A percentile compares a stretch with the other conserved stretches of the same genome.
Evolutionary conservation across 129 eudicot species (phyloP).

Genomic region (Flaveria trinervia): DNA sequence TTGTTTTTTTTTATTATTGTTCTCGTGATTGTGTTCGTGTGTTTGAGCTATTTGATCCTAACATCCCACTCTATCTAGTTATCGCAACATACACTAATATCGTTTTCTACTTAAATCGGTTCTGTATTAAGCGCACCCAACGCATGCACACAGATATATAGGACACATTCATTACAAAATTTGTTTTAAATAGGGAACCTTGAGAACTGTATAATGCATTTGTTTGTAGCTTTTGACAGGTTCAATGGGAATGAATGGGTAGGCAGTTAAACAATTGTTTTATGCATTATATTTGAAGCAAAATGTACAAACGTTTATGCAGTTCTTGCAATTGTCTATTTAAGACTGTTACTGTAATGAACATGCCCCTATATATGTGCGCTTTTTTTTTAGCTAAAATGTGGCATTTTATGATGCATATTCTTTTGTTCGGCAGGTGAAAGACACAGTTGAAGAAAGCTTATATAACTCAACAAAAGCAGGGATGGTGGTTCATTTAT

Average conservation of each 20-base stretch:
- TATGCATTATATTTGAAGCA: background rate
- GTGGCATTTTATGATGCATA: background rate
- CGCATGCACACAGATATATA: background rate
- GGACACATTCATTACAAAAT: no score
- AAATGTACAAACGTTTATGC: background rate
- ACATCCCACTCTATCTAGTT: background rate
- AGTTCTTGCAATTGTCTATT: background rate
- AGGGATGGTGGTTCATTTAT: slow-evolving; percentile 56
- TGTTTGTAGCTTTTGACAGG: no score
- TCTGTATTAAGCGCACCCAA: background rate
- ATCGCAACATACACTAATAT: background rate
- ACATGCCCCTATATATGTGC: background rate
- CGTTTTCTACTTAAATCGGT: background rate
- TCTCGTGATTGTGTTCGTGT: no score
- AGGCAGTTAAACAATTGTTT: background rate
- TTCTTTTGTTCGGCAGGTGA: slow-evolving; percentile 52
- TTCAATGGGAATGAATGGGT: no score
- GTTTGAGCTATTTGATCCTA: no score
- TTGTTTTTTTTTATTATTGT: no score
- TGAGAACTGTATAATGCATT: background rate
- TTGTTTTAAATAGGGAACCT: no score
- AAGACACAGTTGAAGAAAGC: slow-evolving; percentile 93
- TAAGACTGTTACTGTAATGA: background rate
- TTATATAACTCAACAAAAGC: slow-evolving; percentile 74
- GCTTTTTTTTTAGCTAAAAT: background rate